Evolutionary conservation across 495 filamentous ascomycete species (phyloP).

Genomic region (Durotheca rogersii): DNA sequence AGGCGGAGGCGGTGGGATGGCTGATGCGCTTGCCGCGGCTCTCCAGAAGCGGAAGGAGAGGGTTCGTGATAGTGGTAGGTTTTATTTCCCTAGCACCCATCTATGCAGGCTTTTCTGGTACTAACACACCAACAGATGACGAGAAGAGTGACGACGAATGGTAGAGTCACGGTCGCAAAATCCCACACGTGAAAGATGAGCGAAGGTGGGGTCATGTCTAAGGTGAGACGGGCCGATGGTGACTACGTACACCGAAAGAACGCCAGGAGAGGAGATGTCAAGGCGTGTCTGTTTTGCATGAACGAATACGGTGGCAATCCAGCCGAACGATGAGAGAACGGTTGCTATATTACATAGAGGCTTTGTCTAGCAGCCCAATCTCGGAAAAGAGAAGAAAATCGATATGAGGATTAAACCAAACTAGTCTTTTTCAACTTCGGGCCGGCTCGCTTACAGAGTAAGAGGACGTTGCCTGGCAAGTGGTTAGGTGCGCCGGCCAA

Average conservation of each 20-base stretch:
- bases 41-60: slow-evolving; percentile 80
- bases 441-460: no score
- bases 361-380: background rate
- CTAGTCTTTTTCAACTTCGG: no score
- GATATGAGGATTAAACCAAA: background rate
- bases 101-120: slow-evolving; percentile 26
- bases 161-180: slow-evolving; percentile 42
- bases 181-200: background rate
- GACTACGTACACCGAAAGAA: background rate
- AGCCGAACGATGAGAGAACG: background rate
- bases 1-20: slow-evolving; percentile 62
- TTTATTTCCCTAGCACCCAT: background rate
- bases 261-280: background rate
- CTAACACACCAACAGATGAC: slow-evolving; percentile 59
- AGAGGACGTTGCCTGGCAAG: no score
- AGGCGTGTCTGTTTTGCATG: background rate
- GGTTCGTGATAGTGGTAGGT: slow-evolving; percentile 89
- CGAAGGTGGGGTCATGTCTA: no score
- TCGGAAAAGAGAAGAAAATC: background rate
- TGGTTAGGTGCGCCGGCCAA: no score
- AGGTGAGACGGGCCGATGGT: background rate
- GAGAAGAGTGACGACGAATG: slow-evolving; percentile 81
- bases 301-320: background rate
- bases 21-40: slow-evolving; percentile 76
- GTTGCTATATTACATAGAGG: background rate